phyloP scores from a whole-genome alignment of 495 filamentous ascomycete species.

The Trichoderma virens region DNA sequence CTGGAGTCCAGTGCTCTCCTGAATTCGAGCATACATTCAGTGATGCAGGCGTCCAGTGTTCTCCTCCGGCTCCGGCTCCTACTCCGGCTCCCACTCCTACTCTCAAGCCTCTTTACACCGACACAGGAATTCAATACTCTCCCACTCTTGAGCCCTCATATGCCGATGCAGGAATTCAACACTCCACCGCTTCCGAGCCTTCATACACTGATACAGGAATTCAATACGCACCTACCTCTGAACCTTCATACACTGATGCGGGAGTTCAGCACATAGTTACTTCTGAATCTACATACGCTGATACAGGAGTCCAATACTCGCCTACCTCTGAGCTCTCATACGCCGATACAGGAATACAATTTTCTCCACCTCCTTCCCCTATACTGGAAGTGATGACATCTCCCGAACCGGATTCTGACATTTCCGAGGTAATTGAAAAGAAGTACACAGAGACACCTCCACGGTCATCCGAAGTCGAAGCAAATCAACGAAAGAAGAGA shows the following conservation, averaged over 20 bases:
- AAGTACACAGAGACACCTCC: slow-evolving; percentile 33
- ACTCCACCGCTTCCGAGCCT: not conserved
- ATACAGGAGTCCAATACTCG: not conserved
- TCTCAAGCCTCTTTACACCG: not conserved
- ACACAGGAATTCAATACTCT: not conserved
- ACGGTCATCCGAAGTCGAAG: slow-evolving; percentile 51
- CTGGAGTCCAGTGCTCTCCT: not conserved
- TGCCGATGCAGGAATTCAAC: not conserved
- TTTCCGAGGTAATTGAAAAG: slow-evolving; percentile 24
- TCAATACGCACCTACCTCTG: not conserved
- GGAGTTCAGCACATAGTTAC: too few relatives aligned
- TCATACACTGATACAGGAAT: not conserved
- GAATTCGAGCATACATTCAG: not conserved
- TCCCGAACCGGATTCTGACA: slow-evolving; percentile 30
- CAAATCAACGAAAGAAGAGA: slow-evolving; percentile 64
- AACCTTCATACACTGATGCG: not conserved
- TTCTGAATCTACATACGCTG: not conserved
- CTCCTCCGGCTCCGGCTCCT: too few relatives aligned
- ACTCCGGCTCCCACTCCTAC: not conserved
- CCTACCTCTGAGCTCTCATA: not conserved
- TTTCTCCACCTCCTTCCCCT: slow-evolving; percentile 73
- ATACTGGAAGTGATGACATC: slow-evolving; percentile 34
- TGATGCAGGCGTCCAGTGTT: too few relatives aligned
- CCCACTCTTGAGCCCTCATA: not conserved
- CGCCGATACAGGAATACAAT: slow-evolving; percentile 39